Percentiles rank a stretch among this genome's conserved stretches.
These are phyloP conservation scores for Neckera pumila DNA, from an alignment of 225 moss, liverwort and hornwort genomes.

Conservation along the genomic window DNA sequence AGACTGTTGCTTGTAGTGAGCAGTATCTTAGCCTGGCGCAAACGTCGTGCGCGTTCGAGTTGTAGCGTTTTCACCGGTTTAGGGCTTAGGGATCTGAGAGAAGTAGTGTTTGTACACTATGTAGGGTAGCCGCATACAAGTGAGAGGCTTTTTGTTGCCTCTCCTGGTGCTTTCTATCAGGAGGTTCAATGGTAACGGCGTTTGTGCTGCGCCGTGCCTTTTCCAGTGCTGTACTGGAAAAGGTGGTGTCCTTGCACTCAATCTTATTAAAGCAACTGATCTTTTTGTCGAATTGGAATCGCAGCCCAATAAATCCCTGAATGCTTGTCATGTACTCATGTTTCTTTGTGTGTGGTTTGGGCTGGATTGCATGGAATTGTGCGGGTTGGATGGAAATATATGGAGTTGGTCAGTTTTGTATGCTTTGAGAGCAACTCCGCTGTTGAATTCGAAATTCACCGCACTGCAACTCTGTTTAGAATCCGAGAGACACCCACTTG, in stretches of 20 bases:
- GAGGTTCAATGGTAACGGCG: not conserved
- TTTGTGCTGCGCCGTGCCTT: not conserved
- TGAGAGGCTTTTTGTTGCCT: not conserved
- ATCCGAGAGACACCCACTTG: not conserved
- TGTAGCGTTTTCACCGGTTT: not conserved
- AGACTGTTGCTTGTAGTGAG: not conserved
- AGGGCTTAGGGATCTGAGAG: not conserved
- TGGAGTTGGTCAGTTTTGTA: not conserved
- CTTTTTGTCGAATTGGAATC: not conserved
- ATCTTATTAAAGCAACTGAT: not conserved
- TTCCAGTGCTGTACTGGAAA: not conserved
- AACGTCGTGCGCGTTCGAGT: constrained; percentile 22
- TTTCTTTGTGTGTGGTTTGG: not conserved
- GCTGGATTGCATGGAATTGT: not conserved
- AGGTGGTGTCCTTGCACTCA: not conserved
- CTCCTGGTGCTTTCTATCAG: not conserved
- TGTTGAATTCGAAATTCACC: not conserved
- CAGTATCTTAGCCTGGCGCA: constrained; percentile 14
- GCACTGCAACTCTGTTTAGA: not conserved
- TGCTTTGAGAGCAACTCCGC: not conserved
- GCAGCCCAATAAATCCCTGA: not conserved
- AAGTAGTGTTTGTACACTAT: not conserved
- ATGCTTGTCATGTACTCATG: too few relatives aligned
- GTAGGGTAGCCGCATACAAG: not conserved
- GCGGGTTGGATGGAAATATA: too few relatives aligned